Base-by-base conservation (phyloP, 192 early-diverging fungal genomes). In the Backusella morwellensis region DNA sequence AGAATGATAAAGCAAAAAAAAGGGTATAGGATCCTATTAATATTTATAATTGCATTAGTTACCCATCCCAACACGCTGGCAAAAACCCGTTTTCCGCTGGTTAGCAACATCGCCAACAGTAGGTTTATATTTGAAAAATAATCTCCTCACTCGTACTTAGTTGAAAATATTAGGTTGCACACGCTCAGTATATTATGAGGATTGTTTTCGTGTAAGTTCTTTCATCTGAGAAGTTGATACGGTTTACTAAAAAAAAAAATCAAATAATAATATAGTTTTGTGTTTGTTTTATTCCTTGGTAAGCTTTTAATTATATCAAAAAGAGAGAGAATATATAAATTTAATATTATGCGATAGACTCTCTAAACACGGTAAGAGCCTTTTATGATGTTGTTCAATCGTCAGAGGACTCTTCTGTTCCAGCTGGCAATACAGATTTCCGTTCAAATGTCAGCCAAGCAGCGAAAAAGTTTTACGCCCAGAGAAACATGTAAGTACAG, bases 241-340 rank as follows among this genome's bases (percentile, higher is more conserved):
- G 38, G 38, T 14, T n/a, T 38, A 35, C 42, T 52, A 59, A 40
- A 44, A 56, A 32, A 40, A 44, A 29, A 29, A 66, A 35, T 70
- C 77, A 36, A 32, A 36, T 38, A 32, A 44, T 17, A 44, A 44
- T 66, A 89, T 66, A 89, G 88, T 11, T 86, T 87, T 71, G 83
- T 89, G 23, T 85, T 86, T 42, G 78, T 89, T 38, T 81, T 89
- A 19, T 89, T 89, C 47, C 21, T 84, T 41, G 88, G 88, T 90
- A 85, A 83, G 74, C 52, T 21, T 66, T 19, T 12, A n/a, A 6
- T 7, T 32, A 34, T 35, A 29, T 1, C 23, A 35, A 36, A 52
- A 29, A 14, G 11, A 63, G 7, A 29, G 3, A 29, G 26, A 9
- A 4, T 1, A 1, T 11, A 4, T 63, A 15, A 32, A 32, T 32